phyloP scores from a whole-genome alignment of 257 asterid genomes.

The Scutellaria galericulata region DNA sequence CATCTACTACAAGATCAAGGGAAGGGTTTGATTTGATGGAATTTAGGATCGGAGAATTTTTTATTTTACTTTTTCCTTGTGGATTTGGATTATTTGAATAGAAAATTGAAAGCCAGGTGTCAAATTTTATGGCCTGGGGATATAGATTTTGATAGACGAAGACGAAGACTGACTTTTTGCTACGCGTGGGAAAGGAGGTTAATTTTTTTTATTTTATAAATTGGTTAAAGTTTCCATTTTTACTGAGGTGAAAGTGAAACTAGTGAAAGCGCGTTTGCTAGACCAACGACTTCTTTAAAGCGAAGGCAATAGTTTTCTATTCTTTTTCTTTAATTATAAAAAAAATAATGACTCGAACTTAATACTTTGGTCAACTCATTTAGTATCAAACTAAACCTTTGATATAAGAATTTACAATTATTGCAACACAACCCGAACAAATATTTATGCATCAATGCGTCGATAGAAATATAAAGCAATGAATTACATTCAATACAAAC shows the following conservation, averaged over 20 bases:
- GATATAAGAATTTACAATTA: no score
- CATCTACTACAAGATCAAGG: slow-evolving; percentile 32
- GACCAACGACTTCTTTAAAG: no score
- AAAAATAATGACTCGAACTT: no score
- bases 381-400: no score
- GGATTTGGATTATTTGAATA: slow-evolving; percentile 7
- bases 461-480: not conserved
- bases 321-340: no score
- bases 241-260: not conserved
- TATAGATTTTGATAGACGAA: slow-evolving; percentile 27
- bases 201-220: not conserved
- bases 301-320: no score
- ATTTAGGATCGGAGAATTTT: not conserved
- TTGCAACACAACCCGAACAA: no score
- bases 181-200: not conserved
- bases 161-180: slow-evolving; percentile 2
- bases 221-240: not conserved
- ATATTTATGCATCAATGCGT: no score
- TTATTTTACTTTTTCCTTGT: not conserved
- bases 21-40: slow-evolving; percentile 36
- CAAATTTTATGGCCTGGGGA: not conserved
- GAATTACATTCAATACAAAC: not conserved
- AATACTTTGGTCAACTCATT: no score
- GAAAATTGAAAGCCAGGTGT: slow-evolving; percentile 32
- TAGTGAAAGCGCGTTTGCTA: no score